phyloP scores from a whole-genome alignment of 1,139 yeast species.

The Zhuliangozyma parablackwelliae region DNA sequence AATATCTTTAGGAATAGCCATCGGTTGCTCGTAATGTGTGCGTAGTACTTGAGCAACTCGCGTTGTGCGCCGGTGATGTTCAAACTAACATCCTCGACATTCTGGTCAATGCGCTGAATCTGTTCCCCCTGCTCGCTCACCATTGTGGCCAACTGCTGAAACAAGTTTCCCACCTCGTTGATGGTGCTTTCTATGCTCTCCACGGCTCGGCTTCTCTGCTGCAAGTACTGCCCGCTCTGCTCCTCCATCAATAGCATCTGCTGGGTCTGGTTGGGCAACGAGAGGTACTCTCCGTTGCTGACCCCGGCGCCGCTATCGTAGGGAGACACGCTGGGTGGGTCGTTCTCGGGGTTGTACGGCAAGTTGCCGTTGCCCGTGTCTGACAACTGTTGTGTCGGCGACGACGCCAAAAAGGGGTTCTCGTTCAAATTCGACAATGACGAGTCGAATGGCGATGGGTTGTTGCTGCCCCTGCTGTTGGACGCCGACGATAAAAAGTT shows the following conservation, averaged over 20 bases:
- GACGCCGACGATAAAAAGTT: constrained; percentile 62
- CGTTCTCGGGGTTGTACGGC: constrained; percentile 15
- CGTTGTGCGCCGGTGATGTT: constrained; percentile 93
- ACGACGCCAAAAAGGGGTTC: constrained; percentile 36
- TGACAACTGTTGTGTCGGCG: too few relatives aligned
- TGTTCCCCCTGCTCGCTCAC: constrained; percentile 97
- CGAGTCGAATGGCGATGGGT: constrained; percentile 20
- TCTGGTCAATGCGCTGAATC: constrained; percentile 90
- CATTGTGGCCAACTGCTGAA: constrained; percentile 95
- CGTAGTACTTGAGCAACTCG: constrained; percentile 84
- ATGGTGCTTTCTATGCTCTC: constrained; percentile 95
- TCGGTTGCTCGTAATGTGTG: constrained; percentile 81
- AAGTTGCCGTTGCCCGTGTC: too few relatives aligned
- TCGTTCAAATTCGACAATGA: constrained; percentile 23
- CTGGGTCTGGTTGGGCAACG: constrained; percentile 73
- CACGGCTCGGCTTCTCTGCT: constrained; percentile 83
- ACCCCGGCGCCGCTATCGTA: constrained; percentile 15
- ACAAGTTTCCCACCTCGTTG: constrained; percentile 91
- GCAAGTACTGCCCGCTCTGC: constrained; percentile 67
- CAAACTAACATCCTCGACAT: constrained; percentile 87
- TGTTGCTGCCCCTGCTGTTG: constrained; percentile 22
- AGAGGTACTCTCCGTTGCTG: constrained; percentile 37
- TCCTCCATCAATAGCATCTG: constrained; percentile 74
- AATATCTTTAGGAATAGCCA: constrained; percentile 90
- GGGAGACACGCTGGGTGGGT: constrained; percentile 29